These are phyloP conservation scores for Prunus armeniaca DNA, from an alignment of 306 rosid species.

Conservation along the genomic window DNA sequence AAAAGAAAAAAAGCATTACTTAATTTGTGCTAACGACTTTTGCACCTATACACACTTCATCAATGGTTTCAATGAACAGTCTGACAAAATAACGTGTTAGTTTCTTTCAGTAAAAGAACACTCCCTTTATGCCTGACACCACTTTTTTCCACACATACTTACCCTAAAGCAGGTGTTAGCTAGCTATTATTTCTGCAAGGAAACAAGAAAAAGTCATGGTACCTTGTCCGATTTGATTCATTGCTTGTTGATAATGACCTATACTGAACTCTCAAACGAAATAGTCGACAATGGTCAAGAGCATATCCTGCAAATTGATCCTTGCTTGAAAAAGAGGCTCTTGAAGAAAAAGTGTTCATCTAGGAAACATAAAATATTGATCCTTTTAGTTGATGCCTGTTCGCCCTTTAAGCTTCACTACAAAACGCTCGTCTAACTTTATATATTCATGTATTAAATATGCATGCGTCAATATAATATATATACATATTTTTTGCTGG, in stretches of 20 bases:
- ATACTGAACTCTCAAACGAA: neutral
- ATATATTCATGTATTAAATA: neutral
- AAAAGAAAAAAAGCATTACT: neutral
- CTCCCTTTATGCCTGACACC: neutral
- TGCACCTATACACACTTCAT: no score
- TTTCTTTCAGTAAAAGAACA: neutral
- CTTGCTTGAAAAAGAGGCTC: slow-evolving; percentile 4
- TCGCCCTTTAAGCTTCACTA: neutral
- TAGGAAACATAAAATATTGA: neutral
- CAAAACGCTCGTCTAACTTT: neutral
- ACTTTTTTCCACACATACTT: neutral
- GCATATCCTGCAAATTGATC: slow-evolving; percentile 24
- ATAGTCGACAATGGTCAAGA: slow-evolving; percentile 7
- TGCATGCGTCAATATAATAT: neutral
- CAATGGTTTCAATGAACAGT: neutral
- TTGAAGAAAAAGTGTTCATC: neutral
- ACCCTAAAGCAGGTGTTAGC: neutral
- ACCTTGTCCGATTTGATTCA: neutral
- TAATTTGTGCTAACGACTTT: neutral
- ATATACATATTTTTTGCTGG: neutral
- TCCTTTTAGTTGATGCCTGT: neutral
- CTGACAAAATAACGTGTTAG: neutral
- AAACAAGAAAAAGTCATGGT: slow-evolving; percentile 1
- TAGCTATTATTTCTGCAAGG: neutral
- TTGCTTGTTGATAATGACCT: slow-evolving; percentile 1